Base-by-base conservation (phyloP, 371 early-diverging fungal species). In the Coemansia sp. region DNA sequence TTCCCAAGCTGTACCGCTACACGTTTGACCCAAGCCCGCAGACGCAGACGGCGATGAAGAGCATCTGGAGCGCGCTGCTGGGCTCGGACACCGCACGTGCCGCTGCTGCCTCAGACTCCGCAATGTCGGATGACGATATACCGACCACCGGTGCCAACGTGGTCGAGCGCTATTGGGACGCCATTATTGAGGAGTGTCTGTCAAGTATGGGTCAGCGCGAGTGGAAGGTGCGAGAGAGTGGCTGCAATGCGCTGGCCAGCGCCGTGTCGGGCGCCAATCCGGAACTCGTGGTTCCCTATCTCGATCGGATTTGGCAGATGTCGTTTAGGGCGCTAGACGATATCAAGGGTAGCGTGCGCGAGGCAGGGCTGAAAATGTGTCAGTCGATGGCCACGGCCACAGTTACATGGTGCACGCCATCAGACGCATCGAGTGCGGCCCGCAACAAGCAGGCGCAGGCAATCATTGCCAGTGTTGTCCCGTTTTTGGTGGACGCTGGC, bases 281-380 rank as follows among this genome's bases (percentile, higher is more conserved):
- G n/a, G 80, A 93, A 1, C 84, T 85, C 39, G 90, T 92, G 0
- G 85, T 90, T 60, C 86, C 88, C 0, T 88, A 90, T 56, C 62
- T 94, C 43, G 88, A 93, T 58, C 78, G 82, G 3, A 71, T 93
- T 16, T 97, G 97, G 97, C 82, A 78, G 34, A 92, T 93, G 91
- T 83, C 86, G 30, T 95, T 97, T 83, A 80, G 94, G 33, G 87
- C 88, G 10, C 68, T 97, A 55, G 97, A 97, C 68, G 97, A 97
- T 60, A 93, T 97, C 68, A 94, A 95, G 68, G 94, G 92, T 66
- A 90, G 89, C 48, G 97, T 97, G 4, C 83, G 96, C 4, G 77
- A 83, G 43, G 90, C 95, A 0, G 96, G 91, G 1, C 88, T 93
- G 12, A 82, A 84, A 62, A 83, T 91, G 6, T 92, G 92, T 78